phyloP scores from a whole-genome alignment of 441 rosid species.

The Heliophila coronopifolia region DNA sequence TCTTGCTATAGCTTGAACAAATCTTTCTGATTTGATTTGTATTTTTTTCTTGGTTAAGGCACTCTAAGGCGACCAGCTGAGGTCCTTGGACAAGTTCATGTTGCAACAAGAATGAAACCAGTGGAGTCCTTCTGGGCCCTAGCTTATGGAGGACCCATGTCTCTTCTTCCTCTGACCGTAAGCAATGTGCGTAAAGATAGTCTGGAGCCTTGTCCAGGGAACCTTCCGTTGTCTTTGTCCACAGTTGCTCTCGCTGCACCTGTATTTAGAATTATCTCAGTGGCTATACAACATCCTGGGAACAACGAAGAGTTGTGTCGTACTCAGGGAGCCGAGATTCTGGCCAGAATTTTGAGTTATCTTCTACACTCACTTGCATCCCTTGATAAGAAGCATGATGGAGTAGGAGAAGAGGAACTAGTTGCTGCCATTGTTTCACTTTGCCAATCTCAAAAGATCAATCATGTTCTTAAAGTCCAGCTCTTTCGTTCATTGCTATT shows the following conservation, averaged over 20 bases:
- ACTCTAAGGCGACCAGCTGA: slow-evolving; percentile 86
- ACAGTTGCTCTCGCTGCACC: slow-evolving; percentile 85
- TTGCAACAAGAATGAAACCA: slow-evolving; percentile 81
- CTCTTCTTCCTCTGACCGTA: slow-evolving; percentile 82
- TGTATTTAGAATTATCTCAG: slow-evolving; percentile 71
- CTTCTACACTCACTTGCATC: slow-evolving; percentile 79
- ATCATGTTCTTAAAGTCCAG: slow-evolving; percentile 89
- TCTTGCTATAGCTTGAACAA: slow-evolving; percentile 10
- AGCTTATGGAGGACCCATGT: slow-evolving; percentile 95
- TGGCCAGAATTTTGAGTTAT: slow-evolving; percentile 77
- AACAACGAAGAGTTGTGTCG: slow-evolving; percentile 88
- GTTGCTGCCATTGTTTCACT: slow-evolving; percentile 88
- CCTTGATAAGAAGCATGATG: slow-evolving; percentile 57
- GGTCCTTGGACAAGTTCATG: slow-evolving; percentile 99
- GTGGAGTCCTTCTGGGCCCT: slow-evolving; percentile 95
- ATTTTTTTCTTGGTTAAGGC: slow-evolving; percentile 44
- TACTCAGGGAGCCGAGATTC: slow-evolving; percentile 81
- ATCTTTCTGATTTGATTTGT: slow-evolving; percentile 12
- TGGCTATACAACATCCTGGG: slow-evolving; percentile 80
- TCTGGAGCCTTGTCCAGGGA: slow-evolving; percentile 72
- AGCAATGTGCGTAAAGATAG: slow-evolving; percentile 66
- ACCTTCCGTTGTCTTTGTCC: slow-evolving; percentile 47
- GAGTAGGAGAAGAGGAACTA: slow-evolving; percentile 90
- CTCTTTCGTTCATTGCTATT: slow-evolving; percentile 81
- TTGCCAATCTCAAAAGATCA: slow-evolving; percentile 81